These are phyloP conservation scores for Boletus eberwhitei DNA, from an alignment of 768 basidiomycete genomes.

Conservation along the genomic window DNA sequence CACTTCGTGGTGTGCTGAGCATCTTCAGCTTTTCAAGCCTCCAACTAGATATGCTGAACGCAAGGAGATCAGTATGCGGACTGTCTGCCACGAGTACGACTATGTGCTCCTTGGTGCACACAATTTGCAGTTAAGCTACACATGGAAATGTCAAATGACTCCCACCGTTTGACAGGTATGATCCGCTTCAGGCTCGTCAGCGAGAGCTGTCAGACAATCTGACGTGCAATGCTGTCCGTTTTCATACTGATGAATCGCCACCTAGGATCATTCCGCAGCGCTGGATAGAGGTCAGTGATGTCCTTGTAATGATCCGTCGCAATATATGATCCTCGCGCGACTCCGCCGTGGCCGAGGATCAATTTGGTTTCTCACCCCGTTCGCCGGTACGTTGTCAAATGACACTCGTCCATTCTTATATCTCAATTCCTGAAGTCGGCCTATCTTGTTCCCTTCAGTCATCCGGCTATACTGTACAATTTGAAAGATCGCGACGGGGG, in stretches of 20 bases:
- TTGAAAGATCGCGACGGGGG: background rate
- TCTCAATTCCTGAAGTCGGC: background rate
- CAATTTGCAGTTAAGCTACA: background rate
- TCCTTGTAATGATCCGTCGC: too few species aligned
- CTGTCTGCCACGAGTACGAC: background rate
- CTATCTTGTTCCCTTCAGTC: background rate
- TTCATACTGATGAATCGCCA: background rate
- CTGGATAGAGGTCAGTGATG: background rate
- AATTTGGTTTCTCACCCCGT: background rate
- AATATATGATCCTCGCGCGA: too few species aligned
- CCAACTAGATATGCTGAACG: background rate
- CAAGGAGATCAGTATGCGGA: background rate
- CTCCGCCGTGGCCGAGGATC: background rate
- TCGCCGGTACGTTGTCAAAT: background rate
- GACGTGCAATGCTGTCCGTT: background rate
- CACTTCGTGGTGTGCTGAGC: background rate
- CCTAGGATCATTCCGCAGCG: too few species aligned
- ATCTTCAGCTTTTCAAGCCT: background rate
- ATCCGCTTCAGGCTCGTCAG: background rate
- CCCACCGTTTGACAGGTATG: background rate
- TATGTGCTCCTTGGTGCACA: background rate
- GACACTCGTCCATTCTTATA: background rate
- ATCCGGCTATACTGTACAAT: background rate
- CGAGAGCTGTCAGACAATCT: background rate
- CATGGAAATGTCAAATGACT: background rate